phyloP scores from a whole-genome alignment of 345 rosid species.

The Tarenaya hassleriana region DNA sequence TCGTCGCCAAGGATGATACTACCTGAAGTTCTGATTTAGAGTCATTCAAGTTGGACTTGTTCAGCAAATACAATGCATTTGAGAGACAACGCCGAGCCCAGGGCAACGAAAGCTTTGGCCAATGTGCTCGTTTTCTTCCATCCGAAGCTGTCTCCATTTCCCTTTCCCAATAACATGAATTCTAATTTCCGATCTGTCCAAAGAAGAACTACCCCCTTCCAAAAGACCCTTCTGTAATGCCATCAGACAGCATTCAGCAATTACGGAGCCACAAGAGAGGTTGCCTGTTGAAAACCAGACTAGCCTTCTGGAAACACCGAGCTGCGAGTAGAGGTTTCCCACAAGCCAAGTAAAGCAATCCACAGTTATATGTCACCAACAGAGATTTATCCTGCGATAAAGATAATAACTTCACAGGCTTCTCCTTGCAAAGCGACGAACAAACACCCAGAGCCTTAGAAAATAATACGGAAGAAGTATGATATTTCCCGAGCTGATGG shows the following conservation, averaged over 20 bases:
- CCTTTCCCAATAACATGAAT: conserved; percentile 78
- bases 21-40: conserved; percentile 37
- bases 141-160: conserved; percentile 75
- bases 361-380: conserved; percentile 72
- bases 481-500: conserved; percentile 66
- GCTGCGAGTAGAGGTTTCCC: conserved; percentile 91
- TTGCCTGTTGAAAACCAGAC: conserved; percentile 48
- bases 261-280: conserved; percentile 91
- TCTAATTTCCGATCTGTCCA: conserved; percentile 49
- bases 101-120: conserved; percentile 63
- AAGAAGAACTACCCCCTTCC: conserved; percentile 30
- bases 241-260: conserved; percentile 92
- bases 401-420: conserved; percentile 55
- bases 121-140: conserved; percentile 54
- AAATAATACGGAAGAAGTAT: conserved; percentile 56
- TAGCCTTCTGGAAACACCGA: conserved; percentile 77
- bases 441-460: conserved; percentile 67
- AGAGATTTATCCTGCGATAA: conserved; percentile 85
- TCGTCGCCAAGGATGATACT: conserved; percentile 36
- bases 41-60: conserved; percentile 34
- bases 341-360: conserved; percentile 72
- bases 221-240: conserved; percentile 73
- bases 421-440: conserved; percentile 66
- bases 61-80: conserved; percentile 71
- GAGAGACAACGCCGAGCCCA: conserved; percentile 76